Percentiles rank a stretch among this genome's conserved stretches.
Conservation (phyloP, 2,329 filamentous ascomycete species). For the Hymenoscyphus salicellus region DNA sequence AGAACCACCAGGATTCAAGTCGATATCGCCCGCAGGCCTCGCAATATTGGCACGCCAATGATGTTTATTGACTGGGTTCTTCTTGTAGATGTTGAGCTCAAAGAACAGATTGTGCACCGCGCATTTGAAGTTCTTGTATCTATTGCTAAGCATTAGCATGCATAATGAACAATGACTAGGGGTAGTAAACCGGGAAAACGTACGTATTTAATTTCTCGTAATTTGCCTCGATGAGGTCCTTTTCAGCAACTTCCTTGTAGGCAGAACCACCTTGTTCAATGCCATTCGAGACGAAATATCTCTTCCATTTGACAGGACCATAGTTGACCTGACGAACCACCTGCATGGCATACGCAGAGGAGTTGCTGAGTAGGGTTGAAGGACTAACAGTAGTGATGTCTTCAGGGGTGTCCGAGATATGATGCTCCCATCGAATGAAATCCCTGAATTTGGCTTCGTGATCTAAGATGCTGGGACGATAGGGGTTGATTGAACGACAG, state of each 20-base stretch:
- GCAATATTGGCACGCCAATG: conserved; percentile 46
- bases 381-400: background rate
- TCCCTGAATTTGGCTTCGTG: conserved; percentile 6
- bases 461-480: background rate
- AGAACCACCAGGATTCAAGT: conserved; percentile 28
- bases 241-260: conserved; percentile 40
- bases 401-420: background rate
- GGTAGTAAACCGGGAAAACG: conserved; percentile 16
- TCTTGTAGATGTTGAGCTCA: conserved; percentile 49
- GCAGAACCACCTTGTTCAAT: conserved; percentile 4
- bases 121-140: conserved; percentile 48
- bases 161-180: background rate
- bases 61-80: conserved; percentile 44
- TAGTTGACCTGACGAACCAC: conserved; percentile 46
- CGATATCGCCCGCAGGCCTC: conserved; percentile 41
- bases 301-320: conserved; percentile 43
- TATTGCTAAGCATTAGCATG: background rate
- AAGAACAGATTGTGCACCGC: conserved; percentile 45
- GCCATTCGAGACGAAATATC: conserved; percentile 40
- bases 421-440: background rate
- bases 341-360: conserved; percentile 37
- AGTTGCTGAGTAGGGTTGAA: background rate
- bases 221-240: conserved; percentile 42
- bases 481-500: background rate
- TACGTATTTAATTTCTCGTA: conserved; percentile 46